Evolutionary conservation across 345 rosid species (phyloP), one percentile per base, ranked within the genome.

Genomic region (Salix arbutifolia): DNA sequence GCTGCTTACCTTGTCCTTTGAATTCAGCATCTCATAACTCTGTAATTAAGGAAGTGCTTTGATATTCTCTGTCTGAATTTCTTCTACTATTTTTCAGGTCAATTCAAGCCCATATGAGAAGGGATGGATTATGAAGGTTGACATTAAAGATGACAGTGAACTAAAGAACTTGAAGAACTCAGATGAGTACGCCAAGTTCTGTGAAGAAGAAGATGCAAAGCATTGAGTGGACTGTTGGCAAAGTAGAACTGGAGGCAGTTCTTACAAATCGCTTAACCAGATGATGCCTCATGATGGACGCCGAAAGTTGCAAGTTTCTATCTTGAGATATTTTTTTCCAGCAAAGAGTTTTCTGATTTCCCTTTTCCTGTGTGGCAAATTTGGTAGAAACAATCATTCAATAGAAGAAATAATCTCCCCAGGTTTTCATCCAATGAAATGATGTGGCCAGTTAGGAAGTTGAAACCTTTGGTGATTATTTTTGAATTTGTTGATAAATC

Each of bases 91-190:
- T 13, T 65, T 77, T 8, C 60, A 94, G 98, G 90, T 96, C 13
- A 96, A 96, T 82, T 82, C 96, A 6, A 91, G 94, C 79, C 97
- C 98, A 0, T 96, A 90, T 37, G 87, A 87, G 21, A 71, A 85
- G 56, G 99, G 98, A 80, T 96, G 99, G 99, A 87, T 96, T 26
- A 85, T 94, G 68, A 91, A 92, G 88, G 96, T 96, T 35, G 89
- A 92, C 37, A 46, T 92, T 65, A 83, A 84, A 30, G 87, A 88
- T 58, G 80, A 72, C 2, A 83, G 87, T 31, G 94, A 96, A 80
- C 81, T 89, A 76, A 83, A 84, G 67, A 91, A 84, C 77, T 83
- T 96, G 88, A 94, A 89, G 95, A 91, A 87, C 74, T 80, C 98
- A 2, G 95, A 89, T 17, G 80, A 87, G 70, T 96, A 96, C 85